phyloP scores from a whole-genome alignment of 2,329 filamentous ascomycete genomes.

The Emmonsiellopsis sp. region DNA sequence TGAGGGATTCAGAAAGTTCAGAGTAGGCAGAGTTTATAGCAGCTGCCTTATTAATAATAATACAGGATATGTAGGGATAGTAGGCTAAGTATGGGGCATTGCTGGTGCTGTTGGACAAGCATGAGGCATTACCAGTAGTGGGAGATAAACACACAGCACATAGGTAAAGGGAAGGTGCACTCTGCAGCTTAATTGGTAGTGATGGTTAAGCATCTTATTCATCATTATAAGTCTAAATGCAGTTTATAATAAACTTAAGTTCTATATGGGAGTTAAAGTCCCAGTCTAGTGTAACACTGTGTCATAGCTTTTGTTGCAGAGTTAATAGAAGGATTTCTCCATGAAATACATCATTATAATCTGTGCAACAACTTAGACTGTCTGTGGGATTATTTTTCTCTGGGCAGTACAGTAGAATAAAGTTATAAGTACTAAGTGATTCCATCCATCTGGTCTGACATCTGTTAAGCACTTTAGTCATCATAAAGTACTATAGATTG shows the following conservation, averaged over 20 bases:
- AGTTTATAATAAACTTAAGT: neutral
- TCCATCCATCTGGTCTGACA: conserved; percentile 5
- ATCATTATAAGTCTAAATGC: neutral
- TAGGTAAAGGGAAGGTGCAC: neutral
- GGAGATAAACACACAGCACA: neutral
- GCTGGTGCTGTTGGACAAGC: neutral
- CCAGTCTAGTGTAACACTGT: neutral
- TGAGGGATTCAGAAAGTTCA: neutral
- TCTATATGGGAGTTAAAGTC: neutral
- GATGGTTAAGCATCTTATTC: neutral
- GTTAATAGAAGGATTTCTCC: neutral
- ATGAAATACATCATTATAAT: neutral
- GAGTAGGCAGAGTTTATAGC: neutral
- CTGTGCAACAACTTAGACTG: neutral
- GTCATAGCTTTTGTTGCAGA: neutral
- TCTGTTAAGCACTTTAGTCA: conserved; percentile 2
- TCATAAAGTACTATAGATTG: conserved; percentile 21
- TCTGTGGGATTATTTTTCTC: neutral
- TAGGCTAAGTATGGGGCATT: neutral
- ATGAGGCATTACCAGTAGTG: neutral
- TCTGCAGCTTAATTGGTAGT: neutral
- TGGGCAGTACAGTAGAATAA: neutral
- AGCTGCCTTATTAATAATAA: neutral
- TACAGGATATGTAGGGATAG: neutral
- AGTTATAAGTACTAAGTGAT: conserved; percentile 2